Evolutionary conservation across 306 rosid genomes (phyloP), one percentile per base, ranked within the genome.

Genomic region (Ormosia emarginata): DNA sequence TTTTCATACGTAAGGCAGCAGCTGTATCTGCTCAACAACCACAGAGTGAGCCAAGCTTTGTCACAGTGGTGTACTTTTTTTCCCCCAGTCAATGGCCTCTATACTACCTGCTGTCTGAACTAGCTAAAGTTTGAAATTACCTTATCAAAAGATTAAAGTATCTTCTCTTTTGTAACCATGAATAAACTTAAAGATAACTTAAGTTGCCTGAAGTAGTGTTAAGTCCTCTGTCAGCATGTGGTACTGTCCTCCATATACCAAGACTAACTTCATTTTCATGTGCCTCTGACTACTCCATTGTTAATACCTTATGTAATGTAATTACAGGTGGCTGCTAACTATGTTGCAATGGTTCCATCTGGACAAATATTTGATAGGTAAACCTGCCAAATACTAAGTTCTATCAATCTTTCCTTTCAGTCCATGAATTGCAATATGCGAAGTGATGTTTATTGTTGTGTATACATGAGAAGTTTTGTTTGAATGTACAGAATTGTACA

Each of bases 351-450:
- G 98, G 83, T 93, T 91, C 98, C 99, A 44, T 90, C 98, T 70
- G 97, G 99, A 85, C 99, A 93, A 85, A 87, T 95, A 79, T 95
- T 95, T 88, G 99, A 95, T 84, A 95, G 97, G 99, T 95, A 84
- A 84, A 18, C 43, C 17, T 29, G 6, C 52, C 55, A 11, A 57
- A 55, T 53, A 77, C 71, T 14, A 47, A 69, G 50, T 14, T 59
- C 49, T 53, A 83, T 52, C 59, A 57, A 13, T 85, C 71, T 85
- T 55, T 80, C 52, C 40, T 72, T 75, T 17, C 30, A n/a, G 47
- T 77, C 65, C 15, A 29, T 55, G 56, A 77, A 55, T 79, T 74
- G 8, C 53, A 40, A 78, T 57, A 59, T 44, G 39, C 17, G 15
- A 3, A 79, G 37, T 65, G 75, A 49, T 76, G 41, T 56, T 75